Evolutionary conservation across 225 moss, liverwort and hornwort species (phyloP), one percentile per base, ranked within the genome.

Genomic region (Pseudoscleropodium purum): DNA sequence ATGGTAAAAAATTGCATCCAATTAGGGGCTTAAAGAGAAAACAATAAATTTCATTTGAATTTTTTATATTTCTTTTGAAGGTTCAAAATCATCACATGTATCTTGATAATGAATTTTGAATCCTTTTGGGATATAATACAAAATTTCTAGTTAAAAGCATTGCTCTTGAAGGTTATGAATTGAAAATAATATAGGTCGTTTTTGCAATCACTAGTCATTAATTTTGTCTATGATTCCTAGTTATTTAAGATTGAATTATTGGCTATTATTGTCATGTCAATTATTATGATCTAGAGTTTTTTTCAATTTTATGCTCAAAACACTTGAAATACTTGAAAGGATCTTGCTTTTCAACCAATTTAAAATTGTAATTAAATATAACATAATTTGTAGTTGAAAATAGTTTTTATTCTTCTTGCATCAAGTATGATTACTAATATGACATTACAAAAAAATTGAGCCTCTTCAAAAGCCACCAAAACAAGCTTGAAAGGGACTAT

Each of bases 1-100:
- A 41, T 41, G 3, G 3, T 26, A 72, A 70, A n/a, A 12, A 15
- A 5, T 25, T 5, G 26, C 70, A 70, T 41, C 8, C 24, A 25
- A 41, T 41, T 0, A 0, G 0, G 1, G 70, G 8, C 25, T 41
- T 39, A 3, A 13, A 24, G 47, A 0, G 39, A 7, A 39, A 10
- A 1, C 5, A 66, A 18, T 39, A 39, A 13, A 7, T 39, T 7
- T 39, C 1, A 13, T 14, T 15, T 39, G 39, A 70, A 25, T 12
- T 23, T 70, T 21, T 12, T 1, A 68, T 36, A 56, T 3, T n/a
- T 13, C 25, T 39, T 27, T 19, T 8, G 0, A 26, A 27, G 15
- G 8, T 3, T 41, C 41, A 41, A 1, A 72, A 41, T 26, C 2
- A 2, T 26, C 5, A 5, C 15, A 14, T 27, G 2, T 15, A 72